Evolutionary conservation across 1,284 basidiomycete genomes (phyloP), one percentile per base, ranked within the genome.

Genomic region (Malassezia nana): DNA sequence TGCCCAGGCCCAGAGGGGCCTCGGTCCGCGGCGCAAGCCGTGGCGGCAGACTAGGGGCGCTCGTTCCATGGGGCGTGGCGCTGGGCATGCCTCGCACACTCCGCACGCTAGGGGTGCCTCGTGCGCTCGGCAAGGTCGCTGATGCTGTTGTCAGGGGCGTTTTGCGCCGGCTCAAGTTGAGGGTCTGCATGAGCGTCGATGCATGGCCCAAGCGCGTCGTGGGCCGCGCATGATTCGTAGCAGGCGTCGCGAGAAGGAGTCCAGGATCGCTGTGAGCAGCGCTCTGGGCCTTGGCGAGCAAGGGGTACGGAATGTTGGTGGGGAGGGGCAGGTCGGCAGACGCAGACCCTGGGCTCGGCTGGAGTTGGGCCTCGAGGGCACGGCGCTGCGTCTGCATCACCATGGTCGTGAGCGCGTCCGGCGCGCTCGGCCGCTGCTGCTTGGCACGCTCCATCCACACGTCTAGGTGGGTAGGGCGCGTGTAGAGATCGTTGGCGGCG

Each of bases 261-360:
- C 46, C 46, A 6, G 46, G 45, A n/a, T 47, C 33, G 20, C 26
- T 22, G 32, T 47, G 45, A 7, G 45, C 45, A 2, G 32, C 45
- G 16, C 45, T 48, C 20, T 47, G 29, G 2, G 40, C 26, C 28
- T 46, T 46, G 32, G 53, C 53, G 3, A 55, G 41, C 18, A 39
- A 15, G 6, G 54, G 54, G 22, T 51, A 56, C 5, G 54, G 54
- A 12, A 56, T 51, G 25, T 56, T 56, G 16, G 48, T 5, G 7
- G 54, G 54, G n/a, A 56, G 48, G 7, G 29, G 40, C 9, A 56
- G 35, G 7, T 46, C 54, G 12, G 39, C 16, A 2, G 41, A 24
- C n/a, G 20, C 18, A 10, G 26, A 9, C 12, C 13, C 43, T 3
- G 30, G 35, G 15, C 30, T 38, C 35, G 44, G 32, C 40, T 25